These are phyloP conservation scores for Xylaria intraflava DNA, from an alignment of 495 filamentous ascomycete species.

Conservation along the genomic window DNA sequence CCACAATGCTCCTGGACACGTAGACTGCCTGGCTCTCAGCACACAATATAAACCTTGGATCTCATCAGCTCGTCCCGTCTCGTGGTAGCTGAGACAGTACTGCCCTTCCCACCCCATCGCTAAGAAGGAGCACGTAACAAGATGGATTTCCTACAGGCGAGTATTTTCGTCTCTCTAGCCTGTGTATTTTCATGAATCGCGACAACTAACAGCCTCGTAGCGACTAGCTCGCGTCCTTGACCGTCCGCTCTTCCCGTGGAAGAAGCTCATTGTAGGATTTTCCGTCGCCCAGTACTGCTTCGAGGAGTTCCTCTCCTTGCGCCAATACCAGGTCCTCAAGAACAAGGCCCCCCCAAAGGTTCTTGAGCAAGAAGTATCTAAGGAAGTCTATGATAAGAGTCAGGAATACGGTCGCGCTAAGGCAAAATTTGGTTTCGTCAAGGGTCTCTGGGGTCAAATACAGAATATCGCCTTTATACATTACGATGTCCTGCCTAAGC, in stretches of 20 bases:
- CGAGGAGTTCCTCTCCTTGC: constrained; percentile 74
- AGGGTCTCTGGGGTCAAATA: constrained; percentile 72
- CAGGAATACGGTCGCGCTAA: constrained; percentile 97
- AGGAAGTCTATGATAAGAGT: constrained; percentile 89
- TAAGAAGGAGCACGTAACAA: constrained; percentile 12
- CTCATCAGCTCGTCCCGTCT: not conserved
- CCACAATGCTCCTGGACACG: constrained; percentile 1
- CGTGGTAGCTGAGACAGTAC: not conserved
- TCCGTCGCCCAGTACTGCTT: constrained; percentile 81
- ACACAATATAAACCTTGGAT: not conserved
- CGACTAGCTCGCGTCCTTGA: constrained; percentile 82
- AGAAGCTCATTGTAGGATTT: constrained; percentile 89
- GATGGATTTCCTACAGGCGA: constrained; percentile 50
- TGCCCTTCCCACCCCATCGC: not conserved
- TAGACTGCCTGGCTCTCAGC: not conserved
- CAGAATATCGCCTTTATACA: constrained; percentile 85
- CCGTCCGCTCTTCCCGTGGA: constrained; percentile 92
- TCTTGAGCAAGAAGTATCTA: constrained; percentile 74
- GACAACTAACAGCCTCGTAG: constrained; percentile 37
- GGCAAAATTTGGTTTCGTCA: constrained; percentile 77
- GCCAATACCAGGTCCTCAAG: constrained; percentile 80
- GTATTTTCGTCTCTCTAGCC: not conserved
- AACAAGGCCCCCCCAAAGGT: constrained; percentile 75
- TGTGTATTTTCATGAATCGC: not conserved
- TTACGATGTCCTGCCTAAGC: constrained; percentile 79